phyloP scores from a whole-genome alignment of 495 filamentous ascomycete genomes.

The Bacidia rubella region DNA sequence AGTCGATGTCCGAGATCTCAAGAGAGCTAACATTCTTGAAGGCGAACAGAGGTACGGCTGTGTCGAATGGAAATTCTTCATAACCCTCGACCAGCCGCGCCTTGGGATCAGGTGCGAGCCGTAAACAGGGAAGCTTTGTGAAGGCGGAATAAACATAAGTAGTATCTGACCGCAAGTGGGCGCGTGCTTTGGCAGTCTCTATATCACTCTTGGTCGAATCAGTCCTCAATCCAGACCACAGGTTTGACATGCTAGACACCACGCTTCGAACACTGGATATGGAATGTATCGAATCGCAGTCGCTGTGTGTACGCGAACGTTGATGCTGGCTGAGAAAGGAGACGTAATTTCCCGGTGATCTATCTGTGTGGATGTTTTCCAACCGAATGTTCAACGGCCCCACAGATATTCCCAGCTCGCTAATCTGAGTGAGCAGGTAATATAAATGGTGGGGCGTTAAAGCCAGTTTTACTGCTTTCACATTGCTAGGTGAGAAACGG shows the following conservation, averaged over 20 bases:
- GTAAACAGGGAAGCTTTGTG: constrained; percentile 90
- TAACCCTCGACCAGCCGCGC: constrained; percentile 80
- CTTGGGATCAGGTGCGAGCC: constrained; percentile 77
- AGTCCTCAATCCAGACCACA: constrained; percentile 82
- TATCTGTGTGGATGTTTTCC: constrained; percentile 84
- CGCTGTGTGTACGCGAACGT: constrained; percentile 54
- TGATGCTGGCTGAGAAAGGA: constrained; percentile 80
- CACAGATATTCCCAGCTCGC: constrained; percentile 77
- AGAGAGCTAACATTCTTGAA: constrained; percentile 93
- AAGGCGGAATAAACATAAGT: constrained; percentile 97
- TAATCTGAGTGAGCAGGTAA: constrained; percentile 87
- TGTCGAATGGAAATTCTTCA: constrained; percentile 97
- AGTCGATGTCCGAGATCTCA: constrained; percentile 90
- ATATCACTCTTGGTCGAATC: constrained; percentile 58
- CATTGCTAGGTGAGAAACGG: constrained; percentile 66
- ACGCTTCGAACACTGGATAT: constrained; percentile 94
- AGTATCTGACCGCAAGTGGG: constrained; percentile 67
- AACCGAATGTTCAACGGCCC: constrained; percentile 92
- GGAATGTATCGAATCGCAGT: constrained; percentile 83
- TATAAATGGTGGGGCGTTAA: constrained; percentile 97
- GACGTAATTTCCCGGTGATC: constrained; percentile 80
- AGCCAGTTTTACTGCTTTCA: constrained; percentile 82
- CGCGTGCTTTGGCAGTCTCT: constrained; percentile 51
- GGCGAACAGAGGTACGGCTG: constrained; percentile 82
- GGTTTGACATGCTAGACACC: constrained; percentile 83